Evolutionary conservation across 2,329 filamentous ascomycete genomes (phyloP).

Genomic region (Fusarium falciforme): DNA sequence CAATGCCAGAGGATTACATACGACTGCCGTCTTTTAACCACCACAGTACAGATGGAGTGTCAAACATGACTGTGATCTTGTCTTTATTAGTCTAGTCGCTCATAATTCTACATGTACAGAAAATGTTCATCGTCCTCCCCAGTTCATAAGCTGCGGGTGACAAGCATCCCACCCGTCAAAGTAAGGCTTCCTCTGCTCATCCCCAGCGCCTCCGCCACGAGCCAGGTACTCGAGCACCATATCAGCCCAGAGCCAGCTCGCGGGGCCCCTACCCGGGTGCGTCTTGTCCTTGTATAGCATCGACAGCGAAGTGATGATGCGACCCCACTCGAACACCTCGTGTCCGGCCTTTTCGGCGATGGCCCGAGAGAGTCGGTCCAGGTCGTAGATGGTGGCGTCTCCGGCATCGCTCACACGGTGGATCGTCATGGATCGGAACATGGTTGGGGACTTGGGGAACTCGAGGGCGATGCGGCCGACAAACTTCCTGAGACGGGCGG

Average conservation of each 20-base stretch:
- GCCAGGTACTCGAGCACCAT: slow-evolving; percentile 38
- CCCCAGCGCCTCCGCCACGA: slow-evolving; percentile 11
- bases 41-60: too few species aligned
- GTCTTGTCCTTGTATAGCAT: slow-evolving; percentile 40
- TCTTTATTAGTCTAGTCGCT: neutral
- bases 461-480: slow-evolving; percentile 17
- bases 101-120: neutral
- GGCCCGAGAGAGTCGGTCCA: slow-evolving; percentile 27
- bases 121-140: slow-evolving; percentile 30
- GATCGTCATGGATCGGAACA: slow-evolving; percentile 33
- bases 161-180: slow-evolving; percentile 35
- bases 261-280: slow-evolving; percentile 29
- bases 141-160: slow-evolving; percentile 20
- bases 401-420: slow-evolving; percentile 26
- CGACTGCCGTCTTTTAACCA: too few species aligned
- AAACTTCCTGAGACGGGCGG: slow-evolving; percentile 25
- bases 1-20: too few species aligned
- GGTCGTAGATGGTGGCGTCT: slow-evolving; percentile 31
- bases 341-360: slow-evolving; percentile 33
- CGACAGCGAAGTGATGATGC: slow-evolving; percentile 24
- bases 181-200: slow-evolving; percentile 27
- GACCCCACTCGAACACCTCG: slow-evolving; percentile 35
- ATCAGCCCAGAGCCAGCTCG: slow-evolving; percentile 38
- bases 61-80: neutral
- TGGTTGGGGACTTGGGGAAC: slow-evolving; percentile 19